Evolutionary conservation across 345 rosid genomes (phyloP).

Genomic region (Pistacia vera): DNA sequence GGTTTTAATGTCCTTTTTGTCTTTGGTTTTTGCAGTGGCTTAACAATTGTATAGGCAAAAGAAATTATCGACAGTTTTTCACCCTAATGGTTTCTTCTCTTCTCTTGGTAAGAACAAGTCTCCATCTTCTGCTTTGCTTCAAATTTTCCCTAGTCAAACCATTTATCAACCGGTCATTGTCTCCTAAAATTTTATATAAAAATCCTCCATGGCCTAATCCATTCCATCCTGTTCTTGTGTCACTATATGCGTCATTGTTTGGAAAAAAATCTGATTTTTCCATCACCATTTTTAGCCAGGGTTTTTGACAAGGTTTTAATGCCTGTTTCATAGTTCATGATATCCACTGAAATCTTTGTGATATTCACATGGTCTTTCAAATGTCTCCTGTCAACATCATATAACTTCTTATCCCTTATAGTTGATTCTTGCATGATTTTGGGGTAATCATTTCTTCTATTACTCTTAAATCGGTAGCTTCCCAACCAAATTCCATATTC

Average conservation of each 20-base stretch:
- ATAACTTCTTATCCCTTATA: neutral
- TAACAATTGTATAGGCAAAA: slow-evolving; percentile 90
- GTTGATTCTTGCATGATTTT: neutral
- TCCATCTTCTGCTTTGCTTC: slow-evolving; percentile 23
- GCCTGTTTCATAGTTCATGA: neutral
- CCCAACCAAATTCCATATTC: slow-evolving; percentile 13
- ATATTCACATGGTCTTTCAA: neutral
- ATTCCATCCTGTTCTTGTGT: slow-evolving; percentile 3
- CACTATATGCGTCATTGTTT: neutral
- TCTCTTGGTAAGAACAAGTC: slow-evolving; percentile 65
- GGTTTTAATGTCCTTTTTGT: slow-evolving; percentile 21
- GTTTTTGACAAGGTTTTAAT: neutral
- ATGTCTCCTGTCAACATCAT: neutral
- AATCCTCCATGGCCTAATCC: neutral
- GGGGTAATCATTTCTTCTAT: neutral
- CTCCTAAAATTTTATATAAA: neutral
- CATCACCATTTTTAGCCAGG: neutral
- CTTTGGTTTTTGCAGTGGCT: slow-evolving; percentile 72
- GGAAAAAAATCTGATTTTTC: neutral
- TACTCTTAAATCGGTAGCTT: neutral
- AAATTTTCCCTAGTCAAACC: slow-evolving; percentile 20
- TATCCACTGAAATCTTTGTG: neutral
- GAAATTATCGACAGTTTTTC: slow-evolving; percentile 90
- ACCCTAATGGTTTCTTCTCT: slow-evolving; percentile 86
- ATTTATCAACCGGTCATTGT: neutral